Evolutionary conservation across 306 rosid species (phyloP).

Genomic region (Pyrus pyrifolia): DNA sequence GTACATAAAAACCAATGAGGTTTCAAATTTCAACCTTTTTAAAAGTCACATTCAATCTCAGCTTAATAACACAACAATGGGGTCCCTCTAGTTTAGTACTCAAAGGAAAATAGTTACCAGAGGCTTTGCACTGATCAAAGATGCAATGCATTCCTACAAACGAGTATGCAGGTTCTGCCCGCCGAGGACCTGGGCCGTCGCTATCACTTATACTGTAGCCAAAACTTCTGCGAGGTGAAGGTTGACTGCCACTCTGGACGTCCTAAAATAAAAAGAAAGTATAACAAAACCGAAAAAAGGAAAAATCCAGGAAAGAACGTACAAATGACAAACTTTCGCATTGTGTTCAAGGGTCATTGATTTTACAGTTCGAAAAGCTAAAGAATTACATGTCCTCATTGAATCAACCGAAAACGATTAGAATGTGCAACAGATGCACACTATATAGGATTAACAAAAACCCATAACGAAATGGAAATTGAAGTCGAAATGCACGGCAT

Average conservation of each 20-base stretch:
- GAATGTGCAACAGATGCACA: neutral
- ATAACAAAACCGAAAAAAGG: neutral
- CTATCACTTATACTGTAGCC: slow-evolving; percentile 67
- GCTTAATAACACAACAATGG: neutral
- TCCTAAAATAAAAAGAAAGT: slow-evolving; percentile 36
- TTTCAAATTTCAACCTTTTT: slow-evolving; percentile 11
- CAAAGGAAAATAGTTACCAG: slow-evolving; percentile 44
- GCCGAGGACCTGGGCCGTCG: slow-evolving; percentile 45
- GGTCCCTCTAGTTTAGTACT: neutral
- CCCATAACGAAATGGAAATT: neutral
- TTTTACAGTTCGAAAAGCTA: neutral
- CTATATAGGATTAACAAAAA: neutral
- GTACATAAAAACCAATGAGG: slow-evolving; percentile 31
- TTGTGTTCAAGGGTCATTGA: neutral
- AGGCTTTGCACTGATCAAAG: slow-evolving; percentile 87
- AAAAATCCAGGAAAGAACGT: neutral
- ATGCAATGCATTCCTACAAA: slow-evolving; percentile 96
- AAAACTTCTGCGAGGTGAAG: slow-evolving; percentile 66
- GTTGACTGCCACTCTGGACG: slow-evolving; percentile 46
- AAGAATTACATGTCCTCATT: neutral
- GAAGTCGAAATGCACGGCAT: slow-evolving; percentile 43
- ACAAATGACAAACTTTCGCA: neutral
- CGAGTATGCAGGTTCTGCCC: slow-evolving; percentile 76
- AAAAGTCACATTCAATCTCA: slow-evolving; percentile 11
- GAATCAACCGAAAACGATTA: neutral